Conservation (phyloP, 306 rosid genomes). For the Cucumis hystrix region DNA sequence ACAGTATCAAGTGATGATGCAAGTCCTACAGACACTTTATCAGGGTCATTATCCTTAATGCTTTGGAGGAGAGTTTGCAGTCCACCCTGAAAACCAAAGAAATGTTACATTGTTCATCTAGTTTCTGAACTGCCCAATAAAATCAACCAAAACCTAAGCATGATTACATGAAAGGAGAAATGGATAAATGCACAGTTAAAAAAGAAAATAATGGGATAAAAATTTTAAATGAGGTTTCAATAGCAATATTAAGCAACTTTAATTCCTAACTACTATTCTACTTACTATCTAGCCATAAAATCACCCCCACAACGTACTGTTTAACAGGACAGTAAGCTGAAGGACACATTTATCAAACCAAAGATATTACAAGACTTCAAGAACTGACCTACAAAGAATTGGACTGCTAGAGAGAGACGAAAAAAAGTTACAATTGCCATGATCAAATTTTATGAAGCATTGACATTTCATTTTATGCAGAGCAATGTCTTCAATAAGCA, state of each 20-base stretch:
- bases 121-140: slow-evolving; percentile 14
- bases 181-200: not conserved
- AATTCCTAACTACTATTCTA: not conserved
- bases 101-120: slow-evolving; percentile 9
- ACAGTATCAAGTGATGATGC: slow-evolving; percentile 69
- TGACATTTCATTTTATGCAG: not conserved
- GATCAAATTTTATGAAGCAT: not conserved
- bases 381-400: not conserved
- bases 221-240: not conserved
- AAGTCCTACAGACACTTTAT: slow-evolving; percentile 67
- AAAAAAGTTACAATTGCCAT: not conserved
- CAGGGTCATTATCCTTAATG: slow-evolving; percentile 69
- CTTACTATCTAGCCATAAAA: not conserved
- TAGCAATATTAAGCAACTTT: not conserved
- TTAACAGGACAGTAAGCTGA: not conserved
- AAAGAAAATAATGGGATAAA: not conserved
- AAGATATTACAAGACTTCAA: not conserved
- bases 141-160: slow-evolving; percentile 1
- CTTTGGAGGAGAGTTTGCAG: slow-evolving; percentile 59
- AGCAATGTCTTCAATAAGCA: not conserved
- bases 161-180: not conserved
- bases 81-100: slow-evolving; percentile 48
- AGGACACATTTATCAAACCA: not conserved
- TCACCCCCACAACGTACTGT: not conserved
- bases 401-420: not conserved